Conservation (phyloP, 805 yeast genomes). For the Yarrowia hollandica region DNA sequence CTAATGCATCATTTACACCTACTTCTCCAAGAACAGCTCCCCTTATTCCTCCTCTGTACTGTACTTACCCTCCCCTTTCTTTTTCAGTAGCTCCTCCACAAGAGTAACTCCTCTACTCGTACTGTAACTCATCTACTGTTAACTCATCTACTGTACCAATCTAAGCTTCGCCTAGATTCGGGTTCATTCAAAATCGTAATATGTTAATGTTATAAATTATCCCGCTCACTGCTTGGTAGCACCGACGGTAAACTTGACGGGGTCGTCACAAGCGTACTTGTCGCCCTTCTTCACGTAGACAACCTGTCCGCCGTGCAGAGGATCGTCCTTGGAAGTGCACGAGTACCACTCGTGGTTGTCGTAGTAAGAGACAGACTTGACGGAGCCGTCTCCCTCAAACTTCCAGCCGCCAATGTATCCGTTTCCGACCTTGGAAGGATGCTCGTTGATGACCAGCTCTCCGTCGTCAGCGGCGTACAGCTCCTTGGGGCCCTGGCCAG, state of each 20-base stretch:
- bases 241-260: constrained; percentile 1
- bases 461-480: background rate
- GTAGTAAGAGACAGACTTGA: background rate
- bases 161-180: no score
- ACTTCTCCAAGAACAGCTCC: no score
- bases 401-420: constrained; percentile 7
- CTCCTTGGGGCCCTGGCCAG: background rate
- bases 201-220: no score
- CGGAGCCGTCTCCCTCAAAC: background rate
- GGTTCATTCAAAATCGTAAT: no score
- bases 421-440: background rate
- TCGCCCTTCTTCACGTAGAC: constrained; percentile 10
- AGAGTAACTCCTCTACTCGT: no score
- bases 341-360: constrained; percentile 2
- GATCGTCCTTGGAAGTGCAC: background rate
- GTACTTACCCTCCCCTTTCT: no score
- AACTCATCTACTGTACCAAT: no score
- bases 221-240: background rate
- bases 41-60: no score
- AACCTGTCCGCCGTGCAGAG: constrained; percentile 1
- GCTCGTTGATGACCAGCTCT: background rate
- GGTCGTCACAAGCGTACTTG: background rate
- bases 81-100: no score
- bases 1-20: no score
- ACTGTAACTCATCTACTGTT: no score